Percentiles rank a stretch among this genome's conserved stretches.
Evolutionary conservation across 164 flowering plant species (phyloP).

Genomic region (Protea cynaroides): DNA sequence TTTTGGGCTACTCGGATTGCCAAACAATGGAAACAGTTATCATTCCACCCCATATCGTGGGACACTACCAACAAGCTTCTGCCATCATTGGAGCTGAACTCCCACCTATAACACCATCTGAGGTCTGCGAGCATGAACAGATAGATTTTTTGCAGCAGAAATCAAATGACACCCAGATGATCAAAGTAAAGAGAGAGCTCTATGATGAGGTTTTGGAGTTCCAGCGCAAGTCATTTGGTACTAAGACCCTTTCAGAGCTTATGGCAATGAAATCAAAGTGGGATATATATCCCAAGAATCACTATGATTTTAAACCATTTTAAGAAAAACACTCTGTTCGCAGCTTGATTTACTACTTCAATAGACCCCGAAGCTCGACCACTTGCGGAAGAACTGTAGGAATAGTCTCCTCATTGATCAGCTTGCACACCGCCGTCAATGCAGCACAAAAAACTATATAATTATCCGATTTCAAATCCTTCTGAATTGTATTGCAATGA

Average conservation of each 20-base stretch:
- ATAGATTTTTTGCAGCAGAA: conserved; percentile 90
- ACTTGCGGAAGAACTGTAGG: conserved; percentile 94
- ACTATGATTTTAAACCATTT: conserved; percentile 92
- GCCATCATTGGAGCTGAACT: conserved; percentile 23
- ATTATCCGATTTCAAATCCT: conserved; percentile 86
- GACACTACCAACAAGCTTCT: conserved; percentile 42
- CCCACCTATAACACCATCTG: conserved; percentile 27
- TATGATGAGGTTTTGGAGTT: conserved; percentile 67
- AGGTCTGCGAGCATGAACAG: conserved; percentile 78
- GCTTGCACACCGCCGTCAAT: conserved; percentile 75
- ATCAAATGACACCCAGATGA: conserved; percentile 75
- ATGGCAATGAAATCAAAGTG: conserved; percentile 83
- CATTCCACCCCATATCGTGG: conserved; percentile 42
- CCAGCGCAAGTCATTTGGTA: conserved; percentile 54
- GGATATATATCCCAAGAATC: conserved; percentile 58
- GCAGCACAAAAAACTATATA: conserved; percentile 88
- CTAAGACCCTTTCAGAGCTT: conserved; percentile 66
- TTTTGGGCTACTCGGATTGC: conserved; percentile 79
- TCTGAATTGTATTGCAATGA: conserved; percentile 97
- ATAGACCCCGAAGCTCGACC: conserved; percentile 78
- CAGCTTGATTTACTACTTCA: conserved; percentile 84
- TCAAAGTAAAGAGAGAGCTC: conserved; percentile 77
- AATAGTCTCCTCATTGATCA: conserved; percentile 98
- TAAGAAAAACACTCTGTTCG: conserved; percentile 87
- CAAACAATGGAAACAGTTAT: conserved; percentile 66